Evolutionary conservation across 805 yeast species (phyloP), one percentile per base, ranked within the genome.

Genomic region (Nakazawaea peltata): DNA sequence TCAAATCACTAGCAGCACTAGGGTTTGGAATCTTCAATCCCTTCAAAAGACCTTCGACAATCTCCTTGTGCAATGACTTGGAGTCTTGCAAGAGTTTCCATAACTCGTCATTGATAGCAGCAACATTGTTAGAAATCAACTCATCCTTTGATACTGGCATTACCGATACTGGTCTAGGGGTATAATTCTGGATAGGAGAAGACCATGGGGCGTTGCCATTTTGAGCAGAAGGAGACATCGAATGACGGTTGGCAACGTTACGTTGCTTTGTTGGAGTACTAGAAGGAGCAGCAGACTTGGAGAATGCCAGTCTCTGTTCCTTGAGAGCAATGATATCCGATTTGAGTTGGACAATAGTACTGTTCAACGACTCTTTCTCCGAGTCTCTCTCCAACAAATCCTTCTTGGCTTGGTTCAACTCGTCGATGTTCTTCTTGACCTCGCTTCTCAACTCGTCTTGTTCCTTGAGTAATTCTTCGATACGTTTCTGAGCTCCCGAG

Each of bases 21-120:
- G 94, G 81, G 26, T 79, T 75, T 30, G 97, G 97, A 36, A 88
- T 76, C 58, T 77, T 82, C 57, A 90, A 69, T 9, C 86, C 88
- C 63, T 77, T 81, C 51, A 92, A 67, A 42, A 92, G 65, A 5
- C 95, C 94, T 47, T 81, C 88, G 21, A 87, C 81, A 33, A 86
- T 82, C 57, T 90, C 97, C 41, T 74, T 69, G 54, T 84, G 90
- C 43, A 90, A 63, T 34, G 72, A 66, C 40, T 74, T 73, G 3
- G 92, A 75, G 47, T 83, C 83, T 49, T 81, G 76, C 41, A 83
- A 64, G 47, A 80, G 64, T 47, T 71, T 68, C 70, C 74, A 82
- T 37, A 83, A 61, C 53, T 84, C 92, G 49, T 74, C 85, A 48
- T 81, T 80, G 44, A 83, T 81, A 34, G 77, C 81, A 42, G 79